These are phyloP conservation scores for Curvularia verruculosa DNA, from an alignment of 2,329 filamentous ascomycete genomes.

Conservation along the genomic window DNA sequence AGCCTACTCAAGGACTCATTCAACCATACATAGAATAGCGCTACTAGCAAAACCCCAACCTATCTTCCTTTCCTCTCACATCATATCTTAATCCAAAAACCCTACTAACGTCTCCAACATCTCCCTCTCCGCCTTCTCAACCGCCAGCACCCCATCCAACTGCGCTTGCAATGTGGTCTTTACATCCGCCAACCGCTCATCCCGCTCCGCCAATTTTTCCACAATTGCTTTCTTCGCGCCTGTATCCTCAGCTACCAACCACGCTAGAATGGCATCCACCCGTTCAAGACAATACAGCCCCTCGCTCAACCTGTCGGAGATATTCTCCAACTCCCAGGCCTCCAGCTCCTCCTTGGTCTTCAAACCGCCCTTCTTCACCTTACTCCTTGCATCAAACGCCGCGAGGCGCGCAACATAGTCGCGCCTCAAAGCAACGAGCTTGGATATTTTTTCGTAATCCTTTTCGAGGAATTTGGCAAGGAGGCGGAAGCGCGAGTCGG, in stretches of 20 bases:
- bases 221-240: conserved; percentile 72
- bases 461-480: conserved; percentile 96
- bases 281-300: conserved; percentile 84
- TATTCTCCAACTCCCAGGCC: conserved; percentile 71
- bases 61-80: too few species aligned
- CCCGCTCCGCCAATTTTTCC: conserved; percentile 68
- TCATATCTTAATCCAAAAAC: conserved; percentile 33
- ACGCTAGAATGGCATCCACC: conserved; percentile 83
- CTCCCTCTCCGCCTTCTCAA: conserved; percentile 63
- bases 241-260: conserved; percentile 87
- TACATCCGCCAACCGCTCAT: conserved; percentile 69
- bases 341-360: conserved; percentile 66
- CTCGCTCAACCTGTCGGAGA: conserved; percentile 77
- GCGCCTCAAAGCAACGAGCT: conserved; percentile 72
- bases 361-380: conserved; percentile 61
- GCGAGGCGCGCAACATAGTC: conserved; percentile 70
- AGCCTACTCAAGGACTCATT: background rate
- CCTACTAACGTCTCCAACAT: conserved; percentile 66
- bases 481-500: conserved; percentile 77
- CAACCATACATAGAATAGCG: background rate
- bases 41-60: background rate
- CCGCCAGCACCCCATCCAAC: conserved; percentile 62
- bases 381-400: conserved; percentile 68
- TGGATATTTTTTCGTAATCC: conserved; percentile 82
- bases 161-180: conserved; percentile 73